These are phyloP conservation scores for Phytophthora melonis DNA, from an alignment of 352 stramenopile genomes.

Conservation along the genomic window DNA sequence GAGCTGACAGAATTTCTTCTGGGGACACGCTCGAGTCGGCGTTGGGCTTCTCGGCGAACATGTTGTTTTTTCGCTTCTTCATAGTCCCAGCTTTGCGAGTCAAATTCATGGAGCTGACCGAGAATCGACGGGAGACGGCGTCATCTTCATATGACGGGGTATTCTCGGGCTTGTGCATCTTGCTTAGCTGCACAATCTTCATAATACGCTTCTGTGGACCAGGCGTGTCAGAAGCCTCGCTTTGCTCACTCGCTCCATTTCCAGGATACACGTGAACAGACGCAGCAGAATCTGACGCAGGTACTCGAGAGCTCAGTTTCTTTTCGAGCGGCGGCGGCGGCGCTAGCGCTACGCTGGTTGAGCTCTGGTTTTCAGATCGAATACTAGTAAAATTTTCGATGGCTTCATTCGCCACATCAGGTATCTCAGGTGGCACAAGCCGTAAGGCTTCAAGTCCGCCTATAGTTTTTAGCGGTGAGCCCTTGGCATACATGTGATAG, in stretches of 20 bases:
- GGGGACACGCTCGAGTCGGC: conserved; percentile 32
- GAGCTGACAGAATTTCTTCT: conserved; percentile 51
- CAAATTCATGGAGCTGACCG: conserved; percentile 50
- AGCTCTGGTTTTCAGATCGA: conserved; percentile 9
- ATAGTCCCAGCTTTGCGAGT: conserved; percentile 12
- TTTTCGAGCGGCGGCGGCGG: conserved; percentile 13
- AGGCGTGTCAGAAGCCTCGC: background rate
- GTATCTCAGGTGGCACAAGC: conserved; percentile 32
- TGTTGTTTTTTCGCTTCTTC: conserved; percentile 33
- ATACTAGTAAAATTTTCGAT: conserved; percentile 14
- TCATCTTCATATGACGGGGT: conserved; percentile 7
- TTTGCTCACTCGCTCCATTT: background rate
- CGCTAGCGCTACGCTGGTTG: background rate
- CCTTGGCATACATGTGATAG: conserved; percentile 24
- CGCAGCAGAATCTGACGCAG: conserved; percentile 8
- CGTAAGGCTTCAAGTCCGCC: conserved; percentile 27
- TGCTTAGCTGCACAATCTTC: conserved; percentile 36
- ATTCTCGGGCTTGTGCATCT: conserved; percentile 11
- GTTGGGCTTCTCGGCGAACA: conserved; percentile 33
- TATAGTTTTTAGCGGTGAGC: conserved; percentile 8
- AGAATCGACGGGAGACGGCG: conserved; percentile 56
- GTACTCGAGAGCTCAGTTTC: conserved; percentile 7
- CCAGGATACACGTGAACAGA: background rate
- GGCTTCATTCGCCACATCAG: conserved; percentile 16
- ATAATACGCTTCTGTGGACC: conserved; percentile 21